phyloP scores from a whole-genome alignment of 2,329 filamentous ascomycete genomes.

The Rosellinia necatrix region DNA sequence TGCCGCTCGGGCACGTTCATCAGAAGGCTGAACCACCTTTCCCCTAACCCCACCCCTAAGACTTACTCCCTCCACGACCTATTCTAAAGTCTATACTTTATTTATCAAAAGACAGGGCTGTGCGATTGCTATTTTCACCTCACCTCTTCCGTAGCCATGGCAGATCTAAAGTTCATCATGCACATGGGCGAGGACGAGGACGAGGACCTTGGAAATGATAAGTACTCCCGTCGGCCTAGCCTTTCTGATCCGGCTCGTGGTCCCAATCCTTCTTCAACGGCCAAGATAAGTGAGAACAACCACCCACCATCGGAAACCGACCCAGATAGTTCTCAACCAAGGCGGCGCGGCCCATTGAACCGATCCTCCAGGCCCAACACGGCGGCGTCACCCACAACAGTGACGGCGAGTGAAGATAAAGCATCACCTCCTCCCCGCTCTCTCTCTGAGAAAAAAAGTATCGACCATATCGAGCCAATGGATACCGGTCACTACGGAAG shows the following conservation, averaged over 20 bases:
- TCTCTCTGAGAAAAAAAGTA: slow-evolving; percentile 47
- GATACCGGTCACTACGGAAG: slow-evolving; percentile 45
- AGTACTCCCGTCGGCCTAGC: slow-evolving; percentile 46
- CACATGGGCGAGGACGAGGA: slow-evolving; percentile 57
- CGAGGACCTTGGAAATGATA: slow-evolving; percentile 54
- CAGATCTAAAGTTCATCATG: slow-evolving; percentile 62
- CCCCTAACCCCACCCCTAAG: slow-evolving; percentile 38
- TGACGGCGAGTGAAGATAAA: slow-evolving; percentile 17
- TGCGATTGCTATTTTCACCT: slow-evolving; percentile 45
- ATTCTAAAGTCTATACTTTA: slow-evolving; percentile 40
- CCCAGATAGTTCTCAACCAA: slow-evolving; percentile 43
- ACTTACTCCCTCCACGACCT: slow-evolving; percentile 36
- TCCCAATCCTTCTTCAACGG: slow-evolving; percentile 44
- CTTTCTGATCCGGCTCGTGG: slow-evolving; percentile 44
- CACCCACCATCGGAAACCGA: slow-evolving; percentile 42
- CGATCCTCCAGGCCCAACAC: slow-evolving; percentile 40
- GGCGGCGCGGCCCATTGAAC: slow-evolving; percentile 43
- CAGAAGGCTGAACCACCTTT: slow-evolving; percentile 46
- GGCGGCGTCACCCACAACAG: slow-evolving; percentile 33
- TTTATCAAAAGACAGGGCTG: slow-evolving; percentile 43
- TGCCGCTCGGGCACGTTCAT: slow-evolving; percentile 28
- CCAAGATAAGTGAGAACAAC: slow-evolving; percentile 48
- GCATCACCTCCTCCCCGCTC: slow-evolving; percentile 34
- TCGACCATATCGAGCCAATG: slow-evolving; percentile 55
- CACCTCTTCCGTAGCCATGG: slow-evolving; percentile 42